phyloP scores from a whole-genome alignment of 2,329 filamentous ascomycete species.

The Periconia sp. region DNA sequence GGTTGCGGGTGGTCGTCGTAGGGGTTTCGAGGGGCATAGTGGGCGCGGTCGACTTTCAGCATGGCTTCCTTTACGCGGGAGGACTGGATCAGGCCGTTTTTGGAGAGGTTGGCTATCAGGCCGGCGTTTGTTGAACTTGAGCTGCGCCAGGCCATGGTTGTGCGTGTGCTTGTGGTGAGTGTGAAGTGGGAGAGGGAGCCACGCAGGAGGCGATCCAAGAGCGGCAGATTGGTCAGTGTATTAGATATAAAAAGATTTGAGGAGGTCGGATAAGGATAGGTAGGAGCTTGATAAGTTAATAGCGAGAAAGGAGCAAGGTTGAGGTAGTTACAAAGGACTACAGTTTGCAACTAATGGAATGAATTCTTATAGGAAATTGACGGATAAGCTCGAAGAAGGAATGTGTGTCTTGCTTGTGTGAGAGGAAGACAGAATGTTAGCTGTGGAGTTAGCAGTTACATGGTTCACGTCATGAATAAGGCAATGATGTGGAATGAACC shows the following conservation, averaged over 20 bases:
- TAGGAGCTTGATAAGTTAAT: no score
- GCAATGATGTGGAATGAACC: neutral
- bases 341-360: no score
- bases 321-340: no score
- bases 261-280: no score
- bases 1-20: constrained; percentile 74
- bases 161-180: constrained; percentile 4
- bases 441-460: neutral
- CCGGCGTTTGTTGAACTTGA: constrained; percentile 73
- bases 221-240: no score
- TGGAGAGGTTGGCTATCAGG: constrained; percentile 76
- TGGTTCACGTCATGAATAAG: neutral
- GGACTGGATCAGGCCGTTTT: constrained; percentile 71
- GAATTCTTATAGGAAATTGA: no score
- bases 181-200: neutral
- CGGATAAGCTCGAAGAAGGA: no score
- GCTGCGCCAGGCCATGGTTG: constrained; percentile 86
- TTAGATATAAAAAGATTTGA: no score
- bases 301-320: no score
- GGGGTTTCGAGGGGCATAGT: constrained; percentile 72
- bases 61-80: constrained; percentile 77
- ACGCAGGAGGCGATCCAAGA: neutral
- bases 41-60: constrained; percentile 78
- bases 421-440: constrained; percentile 10
- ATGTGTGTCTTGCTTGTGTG: neutral